These are phyloP conservation scores for Neofusicoccum laricinum DNA, from an alignment of 2,329 filamentous ascomycete species.

Conservation along the genomic window DNA sequence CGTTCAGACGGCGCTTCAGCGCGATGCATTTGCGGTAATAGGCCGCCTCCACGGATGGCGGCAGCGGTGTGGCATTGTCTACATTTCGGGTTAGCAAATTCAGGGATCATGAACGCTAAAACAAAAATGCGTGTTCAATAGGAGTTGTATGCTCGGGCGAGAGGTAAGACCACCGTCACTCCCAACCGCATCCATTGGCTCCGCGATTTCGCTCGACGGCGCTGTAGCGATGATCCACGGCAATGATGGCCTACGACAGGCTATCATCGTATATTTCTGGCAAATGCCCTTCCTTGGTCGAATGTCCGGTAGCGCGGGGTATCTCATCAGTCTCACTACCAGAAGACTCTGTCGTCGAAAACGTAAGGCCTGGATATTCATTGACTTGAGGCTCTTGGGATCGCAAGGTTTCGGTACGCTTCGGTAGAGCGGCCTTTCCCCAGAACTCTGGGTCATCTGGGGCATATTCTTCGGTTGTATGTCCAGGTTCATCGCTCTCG, in stretches of 20 bases:
- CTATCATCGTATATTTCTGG: too few species aligned
- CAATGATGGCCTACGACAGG: neutral
- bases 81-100: neutral
- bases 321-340: too few species aligned
- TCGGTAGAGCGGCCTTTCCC: too few species aligned
- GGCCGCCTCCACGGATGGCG: constrained; percentile 90
- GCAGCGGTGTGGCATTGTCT: constrained; percentile 43
- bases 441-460: too few species aligned
- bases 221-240: neutral
- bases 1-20: constrained; percentile 83
- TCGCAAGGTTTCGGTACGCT: too few species aligned
- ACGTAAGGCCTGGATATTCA: too few species aligned
- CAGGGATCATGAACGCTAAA: neutral
- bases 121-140: neutral
- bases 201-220: neutral
- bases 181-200: neutral
- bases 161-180: neutral
- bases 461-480: too few species aligned
- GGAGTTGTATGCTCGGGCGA: neutral
- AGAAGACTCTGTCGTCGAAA: too few species aligned
- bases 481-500: too few species aligned
- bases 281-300: too few species aligned
- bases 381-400: too few species aligned
- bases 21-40: constrained; percentile 97
- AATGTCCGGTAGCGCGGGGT: too few species aligned